These are phyloP conservation scores for Solanum piurae DNA, from an alignment of 257 asterid genomes.

Conservation along the genomic window DNA sequence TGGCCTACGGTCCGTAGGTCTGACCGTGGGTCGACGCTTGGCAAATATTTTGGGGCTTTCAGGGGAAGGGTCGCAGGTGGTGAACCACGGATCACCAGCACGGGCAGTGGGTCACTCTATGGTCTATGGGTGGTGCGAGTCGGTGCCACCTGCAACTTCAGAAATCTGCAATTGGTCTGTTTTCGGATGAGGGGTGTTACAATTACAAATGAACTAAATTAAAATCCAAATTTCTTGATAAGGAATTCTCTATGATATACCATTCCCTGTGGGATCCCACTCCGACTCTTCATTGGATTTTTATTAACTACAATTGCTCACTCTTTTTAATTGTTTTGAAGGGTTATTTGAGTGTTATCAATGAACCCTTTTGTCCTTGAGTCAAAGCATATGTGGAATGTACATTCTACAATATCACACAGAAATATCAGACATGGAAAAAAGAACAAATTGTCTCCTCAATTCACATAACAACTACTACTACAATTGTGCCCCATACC, in stretches of 20 bases:
- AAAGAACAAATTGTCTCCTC: not conserved
- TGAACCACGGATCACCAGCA: no score
- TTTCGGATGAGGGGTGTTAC: no score
- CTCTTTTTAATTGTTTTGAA: not conserved
- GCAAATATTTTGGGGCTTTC: no score
- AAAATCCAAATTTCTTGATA: not conserved
- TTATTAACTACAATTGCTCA: not conserved
- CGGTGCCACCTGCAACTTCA: no score
- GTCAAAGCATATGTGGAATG: not conserved
- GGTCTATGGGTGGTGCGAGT: no score
- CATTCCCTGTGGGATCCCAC: not conserved
- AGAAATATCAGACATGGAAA: not conserved
- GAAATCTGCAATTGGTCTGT: no score
- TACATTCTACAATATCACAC: not conserved
- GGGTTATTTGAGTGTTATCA: no score
- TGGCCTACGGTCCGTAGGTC: no score
- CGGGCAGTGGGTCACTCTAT: no score
- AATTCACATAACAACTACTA: not conserved
- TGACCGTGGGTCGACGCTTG: no score
- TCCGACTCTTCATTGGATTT: not conserved
- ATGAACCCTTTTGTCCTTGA: not conserved
- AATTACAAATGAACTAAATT: not conserved
- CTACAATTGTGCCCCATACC: not conserved
- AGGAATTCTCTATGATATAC: not conserved
- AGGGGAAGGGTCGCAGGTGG: no score